Evolutionary conservation across 1,284 basidiomycete species (phyloP).

Genomic region (Ustanciosporium gigantosporum): DNA sequence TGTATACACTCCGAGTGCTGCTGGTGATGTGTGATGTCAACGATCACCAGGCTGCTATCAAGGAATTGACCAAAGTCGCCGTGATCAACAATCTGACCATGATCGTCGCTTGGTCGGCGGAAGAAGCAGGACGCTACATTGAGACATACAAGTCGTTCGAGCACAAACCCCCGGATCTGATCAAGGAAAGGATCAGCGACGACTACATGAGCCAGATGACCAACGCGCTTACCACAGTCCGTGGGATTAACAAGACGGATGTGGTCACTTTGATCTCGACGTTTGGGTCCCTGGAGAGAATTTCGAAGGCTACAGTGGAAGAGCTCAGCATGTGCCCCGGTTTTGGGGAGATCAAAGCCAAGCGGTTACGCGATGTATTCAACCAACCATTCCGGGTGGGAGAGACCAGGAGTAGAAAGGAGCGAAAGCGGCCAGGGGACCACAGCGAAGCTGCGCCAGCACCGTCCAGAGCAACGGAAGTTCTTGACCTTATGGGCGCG

Average conservation of each 20-base stretch:
- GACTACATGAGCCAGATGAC: constrained; percentile 81
- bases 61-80: constrained; percentile 80
- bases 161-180: constrained; percentile 86
- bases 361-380: constrained; percentile 66
- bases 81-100: constrained; percentile 89
- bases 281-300: constrained; percentile 14
- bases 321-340: constrained; percentile 83
- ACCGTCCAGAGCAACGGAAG: not conserved
- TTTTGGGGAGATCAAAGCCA: constrained; percentile 91
- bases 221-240: constrained; percentile 83
- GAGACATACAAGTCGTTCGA: constrained; percentile 90
- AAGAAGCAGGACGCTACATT: constrained; percentile 91
- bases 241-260: constrained; percentile 96
- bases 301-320: constrained; percentile 65
- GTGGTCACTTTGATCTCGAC: constrained; percentile 78
- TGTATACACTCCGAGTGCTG: constrained; percentile 83
- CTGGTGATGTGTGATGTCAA: constrained; percentile 88
- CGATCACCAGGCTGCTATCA: constrained; percentile 85
- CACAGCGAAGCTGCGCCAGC: not conserved
- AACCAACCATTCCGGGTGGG: constrained; percentile 64
- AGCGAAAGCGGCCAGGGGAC: constrained; percentile 64
- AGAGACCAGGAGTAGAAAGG: constrained; percentile 76
- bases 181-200: constrained; percentile 90
- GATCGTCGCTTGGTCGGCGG: constrained; percentile 82
- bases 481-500: not conserved